Conservation (phyloP, 2,329 filamentous ascomycete species). For the Ophiostoma piceae region DNA sequence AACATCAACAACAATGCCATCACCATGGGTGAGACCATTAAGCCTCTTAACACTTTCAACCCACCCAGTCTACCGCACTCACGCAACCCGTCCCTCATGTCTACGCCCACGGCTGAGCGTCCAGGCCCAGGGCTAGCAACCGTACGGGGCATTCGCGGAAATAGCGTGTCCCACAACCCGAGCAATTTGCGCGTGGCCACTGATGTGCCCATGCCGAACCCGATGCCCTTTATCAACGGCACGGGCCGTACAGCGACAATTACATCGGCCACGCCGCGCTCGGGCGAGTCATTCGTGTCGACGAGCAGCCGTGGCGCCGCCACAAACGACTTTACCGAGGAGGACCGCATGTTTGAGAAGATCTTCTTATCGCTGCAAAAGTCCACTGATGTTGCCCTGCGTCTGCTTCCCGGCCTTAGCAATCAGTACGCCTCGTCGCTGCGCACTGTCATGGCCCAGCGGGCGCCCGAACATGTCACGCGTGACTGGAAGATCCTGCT, state of each 20-base stretch:
- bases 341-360: constrained; percentile 74
- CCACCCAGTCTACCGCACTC: constrained; percentile 42
- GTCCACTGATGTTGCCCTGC: constrained; percentile 67
- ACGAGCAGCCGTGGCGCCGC: constrained; percentile 46
- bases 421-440: constrained; percentile 61
- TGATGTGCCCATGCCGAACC: constrained; percentile 41
- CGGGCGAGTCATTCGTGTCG: constrained; percentile 72
- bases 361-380: constrained; percentile 72
- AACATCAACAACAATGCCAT: background rate
- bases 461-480: constrained; percentile 54
- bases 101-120: constrained; percentile 50
- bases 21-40: constrained; percentile 39
- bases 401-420: constrained; percentile 64
- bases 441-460: constrained; percentile 56
- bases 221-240: constrained; percentile 45
- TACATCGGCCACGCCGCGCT: constrained; percentile 66
- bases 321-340: constrained; percentile 61
- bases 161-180: constrained; percentile 42
- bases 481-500: constrained; percentile 67
- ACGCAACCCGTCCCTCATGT: constrained; percentile 25
- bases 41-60: constrained; percentile 32
- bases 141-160: constrained; percentile 37
- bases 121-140: constrained; percentile 37
- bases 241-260: constrained; percentile 47
- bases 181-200: constrained; percentile 54